Base-by-base conservation (phyloP, 805 yeast species). In the Kluyveromyces dobzhanskii region DNA sequence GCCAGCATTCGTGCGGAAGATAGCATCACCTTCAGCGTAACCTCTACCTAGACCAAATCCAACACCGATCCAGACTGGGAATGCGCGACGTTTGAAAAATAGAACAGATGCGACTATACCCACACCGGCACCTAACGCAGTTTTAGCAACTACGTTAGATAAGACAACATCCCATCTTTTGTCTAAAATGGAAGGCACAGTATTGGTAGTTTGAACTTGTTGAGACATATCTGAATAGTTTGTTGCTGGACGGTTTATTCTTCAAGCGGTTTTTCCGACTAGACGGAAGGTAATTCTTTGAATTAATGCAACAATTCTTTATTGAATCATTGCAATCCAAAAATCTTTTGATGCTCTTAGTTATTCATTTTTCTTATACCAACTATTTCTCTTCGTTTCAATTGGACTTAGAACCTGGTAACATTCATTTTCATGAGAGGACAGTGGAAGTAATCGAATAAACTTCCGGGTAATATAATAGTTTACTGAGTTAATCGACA, bases 11-110 rank as follows among this genome's bases (percentile, higher is more conserved):
- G 85, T 75, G 68, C 97, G 81, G 75, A 92, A 90, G 41, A 88
- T 83, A 44, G 97, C 94, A 59, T 92, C 97, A 45, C 97, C 98
- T 69, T 92, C 99, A 44, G 97, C 79, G 66, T 87, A 92, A 39
- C 96, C 96, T 70, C 96, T 82, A 49, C 99, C 99, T 46, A 88
- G 74, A 50, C 99, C 99, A 56, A 92, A 90, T 28, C 99, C 99
- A 48, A 87, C 67, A 49, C 98, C 98, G 45, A 90, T 66, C 95
- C 97, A 88, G 31, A 90, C 97, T 40, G 98, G 98, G 78, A 87
- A 92, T 8, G 95, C 74, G 66, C 97, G 80, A 72, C 97, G 85
- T 64, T 75, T 85, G 72, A 92, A 92, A 42, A 92, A 66, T 44
- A 92, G 65, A 32, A 88, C 94, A 7, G 96, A 85, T 32, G 94